A percentile compares a stretch with the other conserved stretches of the same genome.
phyloP scores from a whole-genome alignment of 2,329 filamentous ascomycete species.

The Talaromyces pinophilus region DNA sequence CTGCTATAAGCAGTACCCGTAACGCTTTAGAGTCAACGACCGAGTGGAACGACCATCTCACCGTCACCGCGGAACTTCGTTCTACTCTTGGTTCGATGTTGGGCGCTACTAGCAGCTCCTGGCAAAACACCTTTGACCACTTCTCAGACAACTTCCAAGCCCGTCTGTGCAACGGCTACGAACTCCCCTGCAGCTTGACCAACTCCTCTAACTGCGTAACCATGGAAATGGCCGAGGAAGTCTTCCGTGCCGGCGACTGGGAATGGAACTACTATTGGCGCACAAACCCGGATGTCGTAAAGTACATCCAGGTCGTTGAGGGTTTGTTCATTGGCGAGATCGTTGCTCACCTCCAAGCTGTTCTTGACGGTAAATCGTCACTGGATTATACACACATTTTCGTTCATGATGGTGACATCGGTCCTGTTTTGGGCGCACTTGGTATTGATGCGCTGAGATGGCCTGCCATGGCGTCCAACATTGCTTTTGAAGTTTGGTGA shows the following conservation, averaged over 20 bases:
- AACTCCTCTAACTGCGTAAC: constrained; percentile 37
- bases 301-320: constrained; percentile 42
- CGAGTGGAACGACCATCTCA: constrained; percentile 40
- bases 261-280: constrained; percentile 48
- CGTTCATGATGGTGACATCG: constrained; percentile 43
- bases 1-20: constrained; percentile 30
- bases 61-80: constrained; percentile 35
- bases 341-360: constrained; percentile 34
- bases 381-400: constrained; percentile 41
- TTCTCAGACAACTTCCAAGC: constrained; percentile 46
- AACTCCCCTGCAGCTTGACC: constrained; percentile 35
- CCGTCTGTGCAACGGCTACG: constrained; percentile 44
- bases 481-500: constrained; percentile 44
- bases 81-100: constrained; percentile 36
- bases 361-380: constrained; percentile 27
- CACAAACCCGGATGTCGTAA: constrained; percentile 35
- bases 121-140: constrained; percentile 42
- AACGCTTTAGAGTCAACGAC: constrained; percentile 32
- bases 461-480: constrained; percentile 44
- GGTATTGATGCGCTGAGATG: constrained; percentile 41
- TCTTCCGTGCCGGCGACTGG: constrained; percentile 46
- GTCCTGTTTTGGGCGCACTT: constrained; percentile 38
- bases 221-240: constrained; percentile 35
- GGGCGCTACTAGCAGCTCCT: constrained; percentile 32
- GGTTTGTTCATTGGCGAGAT: constrained; percentile 44